A percentile compares a stretch with the other conserved stretches of the same genome.
Conservation (phyloP, 805 yeast species). For the Ogataea pini region DNA sequence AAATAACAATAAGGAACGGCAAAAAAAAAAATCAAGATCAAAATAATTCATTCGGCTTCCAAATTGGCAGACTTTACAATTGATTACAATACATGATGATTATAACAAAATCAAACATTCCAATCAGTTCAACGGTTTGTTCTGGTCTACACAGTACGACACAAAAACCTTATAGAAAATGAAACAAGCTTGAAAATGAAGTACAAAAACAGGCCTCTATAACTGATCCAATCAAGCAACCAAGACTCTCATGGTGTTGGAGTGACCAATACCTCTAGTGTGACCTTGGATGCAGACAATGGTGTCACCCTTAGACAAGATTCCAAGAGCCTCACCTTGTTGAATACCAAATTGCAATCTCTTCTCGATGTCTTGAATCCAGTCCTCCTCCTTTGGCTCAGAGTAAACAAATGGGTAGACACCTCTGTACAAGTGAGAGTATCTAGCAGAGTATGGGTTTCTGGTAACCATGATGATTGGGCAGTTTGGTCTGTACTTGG, state of each 20-base stretch:
- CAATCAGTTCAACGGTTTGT: neutral
- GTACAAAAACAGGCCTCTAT: neutral
- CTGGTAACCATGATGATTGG: conserved; percentile 98
- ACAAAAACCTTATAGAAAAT: neutral
- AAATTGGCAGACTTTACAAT: conserved; percentile 1
- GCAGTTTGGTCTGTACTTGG: conserved; percentile 96
- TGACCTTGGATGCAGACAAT: conserved; percentile 97
- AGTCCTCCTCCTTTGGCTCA: conserved; percentile 65
- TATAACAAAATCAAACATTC: neutral
- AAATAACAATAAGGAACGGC: neutral
- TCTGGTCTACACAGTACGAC: conserved; percentile 1
- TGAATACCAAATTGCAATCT: conserved; percentile 92
- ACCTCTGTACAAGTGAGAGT: conserved; percentile 95
- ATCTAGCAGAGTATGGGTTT: conserved; percentile 90
- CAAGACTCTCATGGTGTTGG: conserved; percentile 95
- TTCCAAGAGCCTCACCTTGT: conserved; percentile 84
- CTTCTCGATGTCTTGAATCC: conserved; percentile 96
- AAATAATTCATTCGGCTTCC: neutral
- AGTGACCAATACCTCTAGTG: conserved; percentile 98
- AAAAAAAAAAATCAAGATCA: neutral
- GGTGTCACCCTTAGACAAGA: conserved; percentile 83
- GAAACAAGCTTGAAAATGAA: neutral
- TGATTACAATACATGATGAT: neutral
- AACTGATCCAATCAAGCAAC: conserved; percentile 49
- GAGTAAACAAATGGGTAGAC: conserved; percentile 94